phyloP scores from a whole-genome alignment of 2,329 filamentous ascomycete genomes.

The Trichophyton benhamiae region DNA sequence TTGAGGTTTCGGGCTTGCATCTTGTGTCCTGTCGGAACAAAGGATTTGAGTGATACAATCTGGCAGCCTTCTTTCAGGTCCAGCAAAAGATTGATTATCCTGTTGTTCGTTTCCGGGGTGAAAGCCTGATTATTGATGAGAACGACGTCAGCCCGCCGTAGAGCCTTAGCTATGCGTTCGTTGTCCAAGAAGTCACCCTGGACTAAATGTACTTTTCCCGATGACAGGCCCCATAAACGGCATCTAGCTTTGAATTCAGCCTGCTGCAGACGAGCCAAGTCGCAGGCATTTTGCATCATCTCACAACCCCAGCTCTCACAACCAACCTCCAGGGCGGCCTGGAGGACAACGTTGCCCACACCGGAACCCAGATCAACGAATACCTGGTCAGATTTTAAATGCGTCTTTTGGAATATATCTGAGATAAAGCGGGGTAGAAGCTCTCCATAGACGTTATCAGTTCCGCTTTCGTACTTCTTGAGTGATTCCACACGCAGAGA shows the following conservation, averaged over 20 bases:
- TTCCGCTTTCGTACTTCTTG: constrained; percentile 74
- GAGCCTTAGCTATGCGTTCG: constrained; percentile 53
- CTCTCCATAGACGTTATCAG: constrained; percentile 91
- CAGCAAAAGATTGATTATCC: constrained; percentile 76
- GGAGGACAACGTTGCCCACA: constrained; percentile 88
- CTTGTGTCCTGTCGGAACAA: constrained; percentile 68
- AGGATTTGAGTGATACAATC: constrained; percentile 84
- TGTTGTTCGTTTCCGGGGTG: constrained; percentile 72
- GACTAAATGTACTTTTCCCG: constrained; percentile 68
- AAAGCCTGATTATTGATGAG: constrained; percentile 98
- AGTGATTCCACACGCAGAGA: constrained; percentile 77
- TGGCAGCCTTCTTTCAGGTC: constrained; percentile 84
- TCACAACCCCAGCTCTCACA: constrained; percentile 95
- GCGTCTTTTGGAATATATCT: constrained; percentile 64
- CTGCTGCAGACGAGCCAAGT: constrained; percentile 66
- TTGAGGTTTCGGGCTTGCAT: constrained; percentile 63
- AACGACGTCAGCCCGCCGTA: constrained; percentile 84
- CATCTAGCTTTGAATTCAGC: constrained; percentile 76
- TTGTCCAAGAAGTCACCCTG: constrained; percentile 74
- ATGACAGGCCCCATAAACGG: constrained; percentile 73
- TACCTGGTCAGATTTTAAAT: constrained; percentile 67
- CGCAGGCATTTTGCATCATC: constrained; percentile 83
- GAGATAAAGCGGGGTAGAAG: constrained; percentile 74
- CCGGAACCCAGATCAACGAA: constrained; percentile 94
- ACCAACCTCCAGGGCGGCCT: constrained; percentile 83